Base-by-base conservation (phyloP, 2,329 filamentous ascomycete species). In the Helotiales sp. region DNA sequence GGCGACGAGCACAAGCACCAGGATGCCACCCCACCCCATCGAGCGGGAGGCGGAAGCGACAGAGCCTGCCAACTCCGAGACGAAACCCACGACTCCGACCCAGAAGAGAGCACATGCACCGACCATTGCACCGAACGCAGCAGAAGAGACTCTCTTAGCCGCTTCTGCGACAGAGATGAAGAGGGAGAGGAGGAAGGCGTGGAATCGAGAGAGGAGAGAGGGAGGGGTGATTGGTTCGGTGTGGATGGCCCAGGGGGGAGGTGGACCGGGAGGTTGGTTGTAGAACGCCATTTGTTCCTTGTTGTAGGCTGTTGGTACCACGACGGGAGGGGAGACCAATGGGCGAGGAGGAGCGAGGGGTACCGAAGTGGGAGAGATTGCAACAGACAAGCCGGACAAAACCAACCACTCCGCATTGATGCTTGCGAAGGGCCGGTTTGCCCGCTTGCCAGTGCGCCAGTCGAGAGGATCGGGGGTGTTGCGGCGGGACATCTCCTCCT, bases 201-300 rank as follows among this genome's bases (percentile, higher is more conserved):
- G 2, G 24, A 34, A n/a, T 2, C 30, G 5, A 17, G 34, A 8
- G 9, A 49, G 24, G 8, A 9, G 29, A 5, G 6, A 22, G 17
- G 47, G 54, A 19, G 5, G 15, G 6, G 17, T n/a, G 19, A 29
- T 30, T 10, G 40, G 19, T 24, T 34, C 38, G 1, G 48, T n/a
- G 5, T 31, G 24, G 5, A 10, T 12, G 12, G 30, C 24, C n/a
- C n/a, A n/a, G 46, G 52, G 52, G 5, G 54, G 54, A 12, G 52
- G 48, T 9, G 48, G 31, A 10, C 48, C 38, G 5, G 42, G 24
- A 10, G 10, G 29, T 24, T 44, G 25, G 9, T 7, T 17, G 25
- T 57, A 57, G 48, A 57, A 57, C 2, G 48, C 8, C 2, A 30
- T 30, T 48, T 57, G 54, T 15, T 52, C 48, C 7, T 52, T 29